Conservation (phyloP, 2,329 filamentous ascomycete species). For the Canariomyces notabilis region DNA sequence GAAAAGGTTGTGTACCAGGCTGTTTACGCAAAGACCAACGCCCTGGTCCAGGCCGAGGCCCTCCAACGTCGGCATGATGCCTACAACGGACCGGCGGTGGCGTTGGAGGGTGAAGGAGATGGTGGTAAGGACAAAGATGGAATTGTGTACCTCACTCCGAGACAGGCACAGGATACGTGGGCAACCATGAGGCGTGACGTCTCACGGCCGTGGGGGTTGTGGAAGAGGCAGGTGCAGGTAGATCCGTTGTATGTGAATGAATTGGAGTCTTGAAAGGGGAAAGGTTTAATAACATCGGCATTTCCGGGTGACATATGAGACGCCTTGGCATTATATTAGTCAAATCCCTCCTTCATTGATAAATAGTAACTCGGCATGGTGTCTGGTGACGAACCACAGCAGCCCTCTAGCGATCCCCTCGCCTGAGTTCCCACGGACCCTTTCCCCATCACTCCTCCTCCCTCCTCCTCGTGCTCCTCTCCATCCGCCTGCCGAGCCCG, state of each 20-base stretch:
- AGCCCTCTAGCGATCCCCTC: no score
- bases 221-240: slow-evolving; percentile 25
- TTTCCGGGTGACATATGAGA: no score
- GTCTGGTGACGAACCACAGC: no score
- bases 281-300: neutral
- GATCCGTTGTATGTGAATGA: slow-evolving; percentile 24
- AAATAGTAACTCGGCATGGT: no score
- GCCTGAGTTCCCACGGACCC: no score
- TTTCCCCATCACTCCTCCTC: no score
- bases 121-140: neutral
- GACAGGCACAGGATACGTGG: slow-evolving; percentile 19
- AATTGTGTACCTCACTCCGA: slow-evolving; percentile 16
- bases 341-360: no score
- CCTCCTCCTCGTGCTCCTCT: no score
- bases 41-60: slow-evolving; percentile 37
- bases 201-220: slow-evolving; percentile 25
- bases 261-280: neutral
- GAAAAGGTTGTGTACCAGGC: slow-evolving; percentile 37
- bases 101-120: neutral
- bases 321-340: no score
- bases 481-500: no score
- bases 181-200: slow-evolving; percentile 16
- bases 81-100: neutral
- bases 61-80: slow-evolving; percentile 19
- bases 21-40: slow-evolving; percentile 41